phyloP scores from a whole-genome alignment of 2,329 filamentous ascomycete species.

The Colletotrichum tropicicola region DNA sequence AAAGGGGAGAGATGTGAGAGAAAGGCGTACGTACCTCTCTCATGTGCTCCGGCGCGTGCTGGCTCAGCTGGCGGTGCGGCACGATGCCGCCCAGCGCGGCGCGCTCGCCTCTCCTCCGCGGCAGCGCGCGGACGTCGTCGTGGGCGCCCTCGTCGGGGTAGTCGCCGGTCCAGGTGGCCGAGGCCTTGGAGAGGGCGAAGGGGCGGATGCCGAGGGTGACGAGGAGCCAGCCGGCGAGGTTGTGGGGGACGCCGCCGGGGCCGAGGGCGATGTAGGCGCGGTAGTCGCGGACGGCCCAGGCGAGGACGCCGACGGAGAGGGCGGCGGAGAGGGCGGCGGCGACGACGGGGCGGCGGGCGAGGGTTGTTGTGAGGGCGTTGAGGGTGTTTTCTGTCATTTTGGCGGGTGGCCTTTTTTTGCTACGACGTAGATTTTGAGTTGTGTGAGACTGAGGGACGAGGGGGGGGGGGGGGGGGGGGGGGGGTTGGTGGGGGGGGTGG shows the following conservation, averaged over 20 bases:
- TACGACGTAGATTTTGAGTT: too few relatives aligned
- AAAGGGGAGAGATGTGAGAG: neutral
- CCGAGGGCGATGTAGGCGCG: constrained; percentile 51
- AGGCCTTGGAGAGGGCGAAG: constrained; percentile 10
- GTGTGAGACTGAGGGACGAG: too few relatives aligned
- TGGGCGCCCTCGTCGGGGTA: constrained; percentile 11
- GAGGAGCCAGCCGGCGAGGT: constrained; percentile 49
- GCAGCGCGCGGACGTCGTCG: neutral
- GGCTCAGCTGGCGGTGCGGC: constrained; percentile 24
- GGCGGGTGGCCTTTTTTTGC: too few relatives aligned
- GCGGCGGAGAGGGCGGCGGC: neutral
- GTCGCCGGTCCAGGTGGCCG: constrained; percentile 12
- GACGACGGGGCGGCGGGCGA: neutral
- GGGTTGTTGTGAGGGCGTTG: neutral
- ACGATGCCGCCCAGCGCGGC: constrained; percentile 19
- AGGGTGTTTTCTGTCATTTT: neutral
- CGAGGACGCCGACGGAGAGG: neutral
- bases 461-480: too few relatives aligned
- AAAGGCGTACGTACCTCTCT: neutral
- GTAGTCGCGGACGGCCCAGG: constrained; percentile 39
- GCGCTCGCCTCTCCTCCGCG: neutral
- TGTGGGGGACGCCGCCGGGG: constrained; percentile 52
- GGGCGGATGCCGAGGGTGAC: constrained; percentile 23
- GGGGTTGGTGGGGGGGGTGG: too few relatives aligned
- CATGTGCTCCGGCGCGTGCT: constrained; percentile 25